phyloP scores from a whole-genome alignment of 2,329 filamentous ascomycete genomes.

The Ceratocystis colombiana region DNA sequence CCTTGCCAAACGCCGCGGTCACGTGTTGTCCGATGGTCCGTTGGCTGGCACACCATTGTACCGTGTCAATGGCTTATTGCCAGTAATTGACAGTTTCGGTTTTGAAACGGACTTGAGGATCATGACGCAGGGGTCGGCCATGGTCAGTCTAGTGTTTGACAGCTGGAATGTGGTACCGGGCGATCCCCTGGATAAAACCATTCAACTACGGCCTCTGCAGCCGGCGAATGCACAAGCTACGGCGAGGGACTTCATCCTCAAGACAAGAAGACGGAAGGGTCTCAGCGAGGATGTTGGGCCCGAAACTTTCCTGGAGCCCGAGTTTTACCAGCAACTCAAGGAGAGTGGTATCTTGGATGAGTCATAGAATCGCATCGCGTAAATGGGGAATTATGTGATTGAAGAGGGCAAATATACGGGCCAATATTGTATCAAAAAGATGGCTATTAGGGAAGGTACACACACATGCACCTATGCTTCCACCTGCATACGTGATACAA shows the following conservation, averaged over 20 bases:
- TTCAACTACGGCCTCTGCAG: slow-evolving; percentile 73
- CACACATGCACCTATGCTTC: neutral
- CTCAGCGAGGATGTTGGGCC: slow-evolving; percentile 91
- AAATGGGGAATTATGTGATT: neutral
- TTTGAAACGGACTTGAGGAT: slow-evolving; percentile 97
- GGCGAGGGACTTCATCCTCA: slow-evolving; percentile 90
- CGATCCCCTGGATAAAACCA: slow-evolving; percentile 81
- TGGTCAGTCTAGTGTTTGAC: slow-evolving; percentile 86
- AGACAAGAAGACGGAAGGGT: slow-evolving; percentile 87
- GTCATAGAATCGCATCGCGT: slow-evolving; percentile 26
- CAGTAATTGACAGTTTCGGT: slow-evolving; percentile 93
- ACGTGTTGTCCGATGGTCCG: slow-evolving; percentile 87
- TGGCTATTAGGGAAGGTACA: neutral
- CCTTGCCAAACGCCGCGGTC: slow-evolving; percentile 74
- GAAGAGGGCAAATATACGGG: neutral
- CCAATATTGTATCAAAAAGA: neutral
- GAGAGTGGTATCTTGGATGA: slow-evolving; percentile 77
- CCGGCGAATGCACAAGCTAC: slow-evolving; percentile 80
- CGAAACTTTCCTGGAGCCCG: slow-evolving; percentile 90
- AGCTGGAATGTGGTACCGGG: slow-evolving; percentile 93
- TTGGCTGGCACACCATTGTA: slow-evolving; percentile 92
- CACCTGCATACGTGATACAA: neutral
- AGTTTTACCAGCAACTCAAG: slow-evolving; percentile 78
- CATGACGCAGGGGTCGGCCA: slow-evolving; percentile 86
- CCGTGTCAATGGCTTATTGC: slow-evolving; percentile 78